Percentiles rank a stretch among this genome's conserved stretches.
Conservation (phyloP, 2,329 filamentous ascomycete species). For the Ascochyta rabiei region DNA sequence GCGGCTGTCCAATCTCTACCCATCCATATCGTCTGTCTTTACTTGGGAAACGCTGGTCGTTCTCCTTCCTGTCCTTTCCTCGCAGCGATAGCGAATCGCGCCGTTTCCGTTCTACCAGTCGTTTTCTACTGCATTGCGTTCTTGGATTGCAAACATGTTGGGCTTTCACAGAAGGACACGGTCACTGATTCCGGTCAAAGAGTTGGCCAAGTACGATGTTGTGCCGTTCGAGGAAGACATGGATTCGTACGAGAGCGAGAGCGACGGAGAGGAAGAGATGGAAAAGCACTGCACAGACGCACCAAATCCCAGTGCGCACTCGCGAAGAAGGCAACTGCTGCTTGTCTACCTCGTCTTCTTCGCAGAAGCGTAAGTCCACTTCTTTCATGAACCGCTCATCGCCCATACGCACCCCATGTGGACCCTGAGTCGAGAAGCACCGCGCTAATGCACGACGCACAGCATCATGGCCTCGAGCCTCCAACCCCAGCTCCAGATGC, state of each 20-base stretch:
- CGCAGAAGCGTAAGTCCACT: constrained; percentile 51
- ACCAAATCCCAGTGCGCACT: constrained; percentile 18
- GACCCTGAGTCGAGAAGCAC: constrained; percentile 13
- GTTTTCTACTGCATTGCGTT: neutral
- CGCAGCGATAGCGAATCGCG: constrained; percentile 14
- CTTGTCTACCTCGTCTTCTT: constrained; percentile 56
- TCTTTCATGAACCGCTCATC: neutral
- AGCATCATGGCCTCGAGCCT: constrained; percentile 57
- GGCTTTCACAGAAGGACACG: constrained; percentile 52
- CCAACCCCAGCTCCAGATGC: constrained; percentile 55
- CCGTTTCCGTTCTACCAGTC: constrained; percentile 4
- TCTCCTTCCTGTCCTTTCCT: constrained; percentile 1
- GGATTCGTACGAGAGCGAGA: constrained; percentile 28
- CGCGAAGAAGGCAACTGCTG: constrained; percentile 44
- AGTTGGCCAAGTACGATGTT: constrained; percentile 51
- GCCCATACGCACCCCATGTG: neutral
- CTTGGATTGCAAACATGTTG: constrained; percentile 43
- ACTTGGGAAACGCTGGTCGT: constrained; percentile 13
- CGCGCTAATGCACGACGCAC: constrained; percentile 19
- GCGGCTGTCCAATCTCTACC: constrained; percentile 38
- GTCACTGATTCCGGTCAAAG: constrained; percentile 52
- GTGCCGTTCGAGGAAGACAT: constrained; percentile 38
- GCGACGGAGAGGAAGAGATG: constrained; percentile 41
- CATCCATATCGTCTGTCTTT: constrained; percentile 10
- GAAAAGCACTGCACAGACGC: constrained; percentile 30